A percentile compares a stretch with the other conserved stretches of the same genome.
Conservation (phyloP, 2,329 filamentous ascomycete species). For the Pseudogymnoascus sp. region DNA sequence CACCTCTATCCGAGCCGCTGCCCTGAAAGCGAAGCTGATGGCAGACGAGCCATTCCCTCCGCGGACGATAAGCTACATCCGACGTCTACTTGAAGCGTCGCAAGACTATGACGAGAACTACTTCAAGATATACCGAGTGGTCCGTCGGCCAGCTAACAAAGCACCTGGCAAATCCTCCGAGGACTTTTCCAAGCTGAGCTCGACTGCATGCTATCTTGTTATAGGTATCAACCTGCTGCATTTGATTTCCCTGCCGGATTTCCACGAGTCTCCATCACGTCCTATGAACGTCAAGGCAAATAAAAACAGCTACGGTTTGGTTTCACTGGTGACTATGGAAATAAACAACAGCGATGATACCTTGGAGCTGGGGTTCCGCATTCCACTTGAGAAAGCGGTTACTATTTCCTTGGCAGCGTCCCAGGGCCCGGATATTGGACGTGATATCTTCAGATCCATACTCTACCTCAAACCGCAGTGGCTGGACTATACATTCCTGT, state of each 20-base stretch:
- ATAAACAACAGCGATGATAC: slow-evolving; percentile 58
- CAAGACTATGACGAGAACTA: slow-evolving; percentile 62
- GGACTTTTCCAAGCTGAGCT: slow-evolving; percentile 57
- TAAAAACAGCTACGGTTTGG: slow-evolving; percentile 52
- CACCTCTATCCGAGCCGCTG: slow-evolving; percentile 52
- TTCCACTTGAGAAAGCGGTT: slow-evolving; percentile 49
- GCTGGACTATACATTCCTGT: slow-evolving; percentile 55
- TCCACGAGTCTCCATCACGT: slow-evolving; percentile 41
- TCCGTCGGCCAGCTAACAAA: slow-evolving; percentile 49
- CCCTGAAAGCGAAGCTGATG: slow-evolving; percentile 46
- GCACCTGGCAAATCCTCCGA: slow-evolving; percentile 54
- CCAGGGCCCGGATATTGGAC: slow-evolving; percentile 57
- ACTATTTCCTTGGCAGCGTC: slow-evolving; percentile 57
- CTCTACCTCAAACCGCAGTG: slow-evolving; percentile 61
- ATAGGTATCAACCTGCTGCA: slow-evolving; percentile 65
- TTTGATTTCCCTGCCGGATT: slow-evolving; percentile 58
- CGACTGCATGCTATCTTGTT: slow-evolving; percentile 61
- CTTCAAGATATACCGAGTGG: slow-evolving; percentile 63
- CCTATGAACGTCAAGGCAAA: slow-evolving; percentile 37
- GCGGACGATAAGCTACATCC: slow-evolving; percentile 56
- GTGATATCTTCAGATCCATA: slow-evolving; percentile 53
- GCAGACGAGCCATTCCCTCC: slow-evolving; percentile 48
- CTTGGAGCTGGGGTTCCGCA: slow-evolving; percentile 58
- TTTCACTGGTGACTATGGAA: slow-evolving; percentile 53
- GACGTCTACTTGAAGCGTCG: slow-evolving; percentile 56